Evolutionary conservation across 192 early-diverging fungal genomes (phyloP), one percentile per base, ranked within the genome.

Genomic region (Coemansia sp.): DNA sequence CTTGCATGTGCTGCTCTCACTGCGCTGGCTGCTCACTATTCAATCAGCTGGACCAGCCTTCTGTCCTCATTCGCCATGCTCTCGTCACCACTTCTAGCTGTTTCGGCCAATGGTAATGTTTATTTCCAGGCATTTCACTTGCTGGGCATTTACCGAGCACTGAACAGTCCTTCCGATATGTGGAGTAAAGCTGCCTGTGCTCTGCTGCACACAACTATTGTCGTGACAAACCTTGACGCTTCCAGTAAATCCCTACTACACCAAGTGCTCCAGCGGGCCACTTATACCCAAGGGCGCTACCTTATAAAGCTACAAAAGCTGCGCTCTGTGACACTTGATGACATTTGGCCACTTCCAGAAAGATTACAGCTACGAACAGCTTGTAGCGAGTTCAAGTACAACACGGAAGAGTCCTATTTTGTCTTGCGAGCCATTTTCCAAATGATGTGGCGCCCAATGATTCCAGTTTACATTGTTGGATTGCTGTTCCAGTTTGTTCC

Each of bases 321-420:
- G 45, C 45, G 45, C 45, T n/a, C 15, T 9, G 19, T 47, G 2
- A 47, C 45, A 24, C 5, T 47, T 47, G 22, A 29, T 51, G 47
- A 51, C 10, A 31, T 29, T 6, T 51, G 47, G 47, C 32, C 38
- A 38, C 39, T 70, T 27, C 43, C 63, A 0, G 35, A 54, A 17
- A 37, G 40, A 9, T 24, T 58, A 17, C 38, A 35, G n/a, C 56
- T 68, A 14, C 17, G 32, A 12, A 38, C 15, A 12, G 54, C 65
- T 7, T 42, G 43, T 29, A 36, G 41, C 7, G 60, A 63, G 6
- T 67, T 79, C 17, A 59, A 47, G 27, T 79, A 74, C 62, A 46
- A 79, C 45, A 49, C 62, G 37, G 58, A 65, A 36, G 72, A 79
- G 49, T 40, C 29, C 8, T 37, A 74, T 14, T 79, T 79, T 62